Conservation (phyloP, 805 yeast species). For the Myxozyma kluyveri region DNA sequence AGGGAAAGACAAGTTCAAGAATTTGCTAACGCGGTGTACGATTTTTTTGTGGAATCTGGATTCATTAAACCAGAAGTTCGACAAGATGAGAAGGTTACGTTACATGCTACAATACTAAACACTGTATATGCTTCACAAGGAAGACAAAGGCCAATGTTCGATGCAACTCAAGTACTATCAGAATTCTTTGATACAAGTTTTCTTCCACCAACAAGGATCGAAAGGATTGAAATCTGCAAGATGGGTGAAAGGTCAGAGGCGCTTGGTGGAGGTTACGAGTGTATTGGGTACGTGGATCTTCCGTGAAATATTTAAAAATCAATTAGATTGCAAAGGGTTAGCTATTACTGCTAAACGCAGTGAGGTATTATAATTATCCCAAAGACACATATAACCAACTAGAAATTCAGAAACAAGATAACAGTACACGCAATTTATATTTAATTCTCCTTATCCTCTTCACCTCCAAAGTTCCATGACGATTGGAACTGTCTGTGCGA, state of each 20-base stretch:
- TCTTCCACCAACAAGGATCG: slow-evolving; percentile 3
- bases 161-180: slow-evolving; percentile 10
- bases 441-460: slow-evolving; percentile 22
- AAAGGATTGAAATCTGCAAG: slow-evolving; percentile 14
- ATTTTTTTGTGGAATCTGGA: slow-evolving; percentile 11
- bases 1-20: slow-evolving; percentile 6
- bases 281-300: slow-evolving; percentile 11
- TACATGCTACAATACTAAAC: slow-evolving; percentile 22
- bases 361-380: slow-evolving; percentile 2
- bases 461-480: slow-evolving; percentile 25
- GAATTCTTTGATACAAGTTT: slow-evolving; percentile 8
- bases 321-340: not conserved
- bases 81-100: slow-evolving; percentile 1
- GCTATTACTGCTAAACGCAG: not conserved
- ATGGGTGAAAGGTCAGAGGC: slow-evolving; percentile 17
- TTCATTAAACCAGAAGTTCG: slow-evolving; percentile 1
- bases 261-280: slow-evolving; percentile 22
- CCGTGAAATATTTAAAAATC: not conserved
- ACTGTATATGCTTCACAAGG: slow-evolving; percentile 6
- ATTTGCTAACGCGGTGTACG: slow-evolving; percentile 14
- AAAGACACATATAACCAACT: slow-evolving; percentile 1
- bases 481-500: slow-evolving; percentile 22
- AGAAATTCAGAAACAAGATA: not conserved
- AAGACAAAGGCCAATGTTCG: slow-evolving; percentile 11
- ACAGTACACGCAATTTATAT: not conserved